Base-by-base conservation (phyloP, 2,329 filamentous ascomycete species). In the Alternaria ventricosa region DNA sequence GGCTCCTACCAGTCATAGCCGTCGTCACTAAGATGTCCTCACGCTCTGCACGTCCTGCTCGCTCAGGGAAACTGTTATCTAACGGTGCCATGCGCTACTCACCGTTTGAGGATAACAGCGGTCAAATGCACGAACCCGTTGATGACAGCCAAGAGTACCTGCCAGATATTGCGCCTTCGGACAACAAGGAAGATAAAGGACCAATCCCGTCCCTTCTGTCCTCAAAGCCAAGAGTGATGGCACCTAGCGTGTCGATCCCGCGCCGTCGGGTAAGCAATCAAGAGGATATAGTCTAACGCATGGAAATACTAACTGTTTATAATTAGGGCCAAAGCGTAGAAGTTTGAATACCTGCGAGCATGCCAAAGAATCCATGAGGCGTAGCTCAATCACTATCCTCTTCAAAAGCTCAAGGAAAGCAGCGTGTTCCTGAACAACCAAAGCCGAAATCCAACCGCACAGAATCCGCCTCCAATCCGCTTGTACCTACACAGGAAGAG, bases 311-410 rank as follows among this genome's bases (percentile, higher is more conserved):
- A 33, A 51, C n/a, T 15, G 1, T 15, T 4, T 1, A 20, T 20
- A 3, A 50, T 20, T 3, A 50, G 46, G n/a, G 46, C 11, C 3
- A 9, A 8, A 50, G 27, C 3, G 25, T 28, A 1, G 27, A 20
- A 3, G n/a, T 45, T 1, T 2, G 43, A 7, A 45, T 45, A 22
- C 43, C 43, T 7, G 4, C 43, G 12, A 1, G 12, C 30, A 33
- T 4, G 0, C 1, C 30, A 15, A 33, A 33, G 1, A 13, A 6
- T 33, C 2, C 30, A 15, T 0, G 12, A 33, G 12, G 1, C 3
- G 1, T 1, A 33, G 30, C 30, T 33, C 30, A 13, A 33, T 1
- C 30, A 3, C 5, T 12, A 30, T 1, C 1, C 28, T 30, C 28
- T 2, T 30, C 5, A 0, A 30, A 30, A 6, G 28, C 28, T 1